These are phyloP conservation scores for Camelina sativa DNA, from an alignment of 345 rosid genomes.

Conservation along the genomic window DNA sequence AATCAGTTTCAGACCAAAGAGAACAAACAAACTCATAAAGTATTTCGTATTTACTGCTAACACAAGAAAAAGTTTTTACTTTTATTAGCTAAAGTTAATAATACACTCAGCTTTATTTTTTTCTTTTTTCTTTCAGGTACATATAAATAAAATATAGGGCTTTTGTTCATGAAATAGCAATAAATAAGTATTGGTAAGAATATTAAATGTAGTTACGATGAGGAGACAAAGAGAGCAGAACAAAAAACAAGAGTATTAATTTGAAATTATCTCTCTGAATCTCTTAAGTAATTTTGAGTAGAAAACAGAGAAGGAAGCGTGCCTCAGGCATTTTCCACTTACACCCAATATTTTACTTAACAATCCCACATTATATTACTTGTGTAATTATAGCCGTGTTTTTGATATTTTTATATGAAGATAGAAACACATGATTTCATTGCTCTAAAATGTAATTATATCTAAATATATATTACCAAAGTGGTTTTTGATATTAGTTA, in stretches of 20 bases:
- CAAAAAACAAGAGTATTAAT: neutral
- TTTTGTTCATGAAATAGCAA: conserved; percentile 5
- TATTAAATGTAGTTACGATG: neutral
- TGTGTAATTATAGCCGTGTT: neutral
- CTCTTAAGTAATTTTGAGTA: conserved; percentile 15
- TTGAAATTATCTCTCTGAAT: conserved; percentile 4
- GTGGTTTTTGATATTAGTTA: neutral
- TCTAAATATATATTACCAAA: neutral
- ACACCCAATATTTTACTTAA: conserved; percentile 18
- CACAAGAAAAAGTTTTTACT: neutral
- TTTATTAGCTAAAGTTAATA: conserved; percentile 7
- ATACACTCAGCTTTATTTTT: neutral
- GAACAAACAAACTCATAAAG: conserved; percentile 24
- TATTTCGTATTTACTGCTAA: conserved; percentile 15
- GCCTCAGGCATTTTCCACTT: conserved; percentile 4
- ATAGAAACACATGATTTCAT: neutral
- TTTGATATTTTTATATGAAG: neutral
- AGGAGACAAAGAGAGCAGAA: conserved; percentile 24
- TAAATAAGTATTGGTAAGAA: conserved; percentile 5
- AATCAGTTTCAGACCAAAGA: conserved; percentile 39
- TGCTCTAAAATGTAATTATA: conserved; percentile 10
- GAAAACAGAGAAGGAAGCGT: conserved; percentile 23
- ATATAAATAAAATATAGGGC: neutral
- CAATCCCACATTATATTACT: neutral
- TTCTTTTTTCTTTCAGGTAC: neutral